Base-by-base conservation (phyloP, 106 monocot species). In the Platanthera zijinensis region DNA sequence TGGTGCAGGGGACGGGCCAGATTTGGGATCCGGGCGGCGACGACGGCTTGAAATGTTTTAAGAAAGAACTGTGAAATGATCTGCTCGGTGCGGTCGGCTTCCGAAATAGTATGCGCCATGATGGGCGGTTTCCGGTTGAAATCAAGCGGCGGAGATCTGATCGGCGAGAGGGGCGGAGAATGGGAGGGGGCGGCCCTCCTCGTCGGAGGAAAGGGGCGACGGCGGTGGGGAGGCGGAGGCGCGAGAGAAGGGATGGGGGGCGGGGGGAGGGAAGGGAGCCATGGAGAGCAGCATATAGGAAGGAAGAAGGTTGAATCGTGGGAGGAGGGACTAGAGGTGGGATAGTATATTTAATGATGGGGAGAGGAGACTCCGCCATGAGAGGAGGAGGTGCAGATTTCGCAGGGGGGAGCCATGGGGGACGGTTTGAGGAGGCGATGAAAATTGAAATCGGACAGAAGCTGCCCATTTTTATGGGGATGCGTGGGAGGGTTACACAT, bases 31-130 rank as follows among this genome's bases (percentile, higher is more conserved):
- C 99, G 84, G 68, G 88, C 75, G 70, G 81, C 69, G 86, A 99
- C 85, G 59, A 99, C 78, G 76, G 86, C 83, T 64, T 99, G 94
- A 28, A 94, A 81, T 32, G 84, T 66, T 50, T 99, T 99, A 78
- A 84, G 74, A 79, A 85, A 84, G 88, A 99, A 90, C 75, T 94
- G 90, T 48, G 75, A 67, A 46, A 80, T 75, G 68, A 80, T 75
- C 80, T 80, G 74, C 80, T 74, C 80, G 39, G 80, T 67, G 48
- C 79, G 79, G 46, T 51, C 50, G 12, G 69, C 67, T 8, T 75
- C 80, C 18, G 80, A 75, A 30, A 62, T 61, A 13, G 47, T 51
- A 57, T 80, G 75, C 18, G 72, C 51, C 72, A 72, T 72, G 51
- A 72, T 72, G 50, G 39, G 72, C 72, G 72, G 22, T 19, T 11